These are phyloP conservation scores for Pseudofabraea citricarpa DNA, from an alignment of 2,329 filamentous ascomycete species.

Conservation along the genomic window DNA sequence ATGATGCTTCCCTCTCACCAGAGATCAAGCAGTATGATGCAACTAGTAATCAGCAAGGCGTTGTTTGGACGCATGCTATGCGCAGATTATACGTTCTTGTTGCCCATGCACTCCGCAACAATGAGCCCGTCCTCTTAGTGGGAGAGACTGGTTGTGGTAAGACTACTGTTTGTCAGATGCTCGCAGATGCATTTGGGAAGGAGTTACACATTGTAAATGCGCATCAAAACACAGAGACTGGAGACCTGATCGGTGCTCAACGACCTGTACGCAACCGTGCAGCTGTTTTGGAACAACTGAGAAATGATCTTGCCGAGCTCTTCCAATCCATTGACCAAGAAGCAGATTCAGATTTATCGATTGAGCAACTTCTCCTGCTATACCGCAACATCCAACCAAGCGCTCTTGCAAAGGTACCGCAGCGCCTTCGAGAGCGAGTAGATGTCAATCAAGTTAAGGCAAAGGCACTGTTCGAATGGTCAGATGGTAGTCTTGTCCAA, in stretches of 20 bases:
- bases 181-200: conserved; percentile 74
- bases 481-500: conserved; percentile 86
- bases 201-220: conserved; percentile 89
- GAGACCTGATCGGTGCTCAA: conserved; percentile 94
- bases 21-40: conserved; percentile 46
- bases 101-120: conserved; percentile 78
- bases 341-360: conserved; percentile 53
- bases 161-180: conserved; percentile 89
- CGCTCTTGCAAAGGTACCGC: conserved; percentile 28
- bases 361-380: conserved; percentile 47
- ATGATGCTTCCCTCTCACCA: conserved; percentile 54
- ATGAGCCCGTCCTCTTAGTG: conserved; percentile 90
- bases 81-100: conserved; percentile 85
- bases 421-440: conserved; percentile 33
- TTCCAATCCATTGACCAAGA: conserved; percentile 36
- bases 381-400: conserved; percentile 41
- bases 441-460: conserved; percentile 52
- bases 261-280: conserved; percentile 83
- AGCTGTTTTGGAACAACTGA: conserved; percentile 62
- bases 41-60: conserved; percentile 50
- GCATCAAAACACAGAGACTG: conserved; percentile 96
- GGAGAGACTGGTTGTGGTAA: conserved; percentile 98
- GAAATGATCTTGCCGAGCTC: conserved; percentile 50
- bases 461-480: conserved; percentile 93
- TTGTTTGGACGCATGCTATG: conserved; percentile 97